These are phyloP conservation scores for Dictyostelium capitatum DNA, from an alignment of 78 protist genomes.

Conservation along the genomic window DNA sequence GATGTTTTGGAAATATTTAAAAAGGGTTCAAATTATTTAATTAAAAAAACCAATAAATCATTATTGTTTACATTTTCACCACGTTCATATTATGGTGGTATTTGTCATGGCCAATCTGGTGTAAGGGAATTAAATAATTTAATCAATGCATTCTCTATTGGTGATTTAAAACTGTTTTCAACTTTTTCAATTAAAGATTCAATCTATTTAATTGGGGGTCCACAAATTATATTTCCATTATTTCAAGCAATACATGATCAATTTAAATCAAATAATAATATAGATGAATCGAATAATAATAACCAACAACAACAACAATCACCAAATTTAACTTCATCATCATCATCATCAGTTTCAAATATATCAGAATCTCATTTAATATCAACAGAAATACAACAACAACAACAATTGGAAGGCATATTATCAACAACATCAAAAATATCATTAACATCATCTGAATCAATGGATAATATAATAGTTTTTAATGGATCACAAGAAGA, in stretches of 20 bases:
- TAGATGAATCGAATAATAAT: not conserved
- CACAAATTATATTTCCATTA: constrained; percentile 50
- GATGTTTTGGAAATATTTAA: constrained; percentile 19
- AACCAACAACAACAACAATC: not conserved
- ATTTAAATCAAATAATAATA: not conserved
- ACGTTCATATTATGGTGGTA: constrained; percentile 40
- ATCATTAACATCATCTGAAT: not conserved
- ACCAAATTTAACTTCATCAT: not conserved
- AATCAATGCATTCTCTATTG: constrained; percentile 57
- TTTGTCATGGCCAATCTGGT: constrained; percentile 46
- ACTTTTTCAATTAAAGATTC: constrained; percentile 71
- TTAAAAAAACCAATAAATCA: constrained; percentile 25
- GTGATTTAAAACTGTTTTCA: constrained; percentile 42
- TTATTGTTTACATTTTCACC: constrained; percentile 59
- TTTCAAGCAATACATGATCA: constrained; percentile 11
- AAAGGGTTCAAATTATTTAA: constrained; percentile 39
- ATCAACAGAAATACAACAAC: not conserved
- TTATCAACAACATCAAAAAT: not conserved
- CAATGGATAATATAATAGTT: not conserved
- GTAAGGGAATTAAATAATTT: not conserved
- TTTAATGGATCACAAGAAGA: constrained; percentile 26
- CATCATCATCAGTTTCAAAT: not conserved
- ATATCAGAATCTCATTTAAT: not conserved
- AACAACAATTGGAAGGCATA: not conserved
- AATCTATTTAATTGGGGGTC: constrained; percentile 61